Conservation (phyloP, 139 green algal species). For the Desmodesmus armatus region DNA sequence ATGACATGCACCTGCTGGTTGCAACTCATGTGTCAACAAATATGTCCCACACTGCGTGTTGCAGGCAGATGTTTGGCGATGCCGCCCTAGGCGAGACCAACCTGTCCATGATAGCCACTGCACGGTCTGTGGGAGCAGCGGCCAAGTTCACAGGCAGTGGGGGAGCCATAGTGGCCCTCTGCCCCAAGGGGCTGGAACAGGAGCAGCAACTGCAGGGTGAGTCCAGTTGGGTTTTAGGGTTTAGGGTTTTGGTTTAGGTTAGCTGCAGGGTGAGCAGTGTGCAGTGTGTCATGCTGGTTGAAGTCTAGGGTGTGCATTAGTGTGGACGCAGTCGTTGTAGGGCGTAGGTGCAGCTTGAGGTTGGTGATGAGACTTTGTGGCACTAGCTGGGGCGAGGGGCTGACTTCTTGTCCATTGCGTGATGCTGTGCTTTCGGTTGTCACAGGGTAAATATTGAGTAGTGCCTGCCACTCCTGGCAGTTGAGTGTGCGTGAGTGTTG, state of each 20-base stretch:
- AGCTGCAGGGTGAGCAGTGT: too few relatives aligned
- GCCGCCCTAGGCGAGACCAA: conserved; percentile 77
- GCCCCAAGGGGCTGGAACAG: conserved; percentile 52
- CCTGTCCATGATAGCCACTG: conserved; percentile 80
- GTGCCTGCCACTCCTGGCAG: background rate
- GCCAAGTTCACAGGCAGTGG: conserved; percentile 93
- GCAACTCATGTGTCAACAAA: too few relatives aligned
- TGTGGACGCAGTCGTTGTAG: background rate
- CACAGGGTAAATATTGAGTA: background rate
- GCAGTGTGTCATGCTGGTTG: background rate
- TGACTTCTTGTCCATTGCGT: too few relatives aligned
- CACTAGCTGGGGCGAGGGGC: background rate
- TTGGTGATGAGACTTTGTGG: background rate
- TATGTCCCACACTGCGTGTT: too few relatives aligned
- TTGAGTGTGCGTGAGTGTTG: background rate
- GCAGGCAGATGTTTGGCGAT: conserved; percentile 79
- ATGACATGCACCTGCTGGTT: too few relatives aligned
- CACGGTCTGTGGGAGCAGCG: conserved; percentile 70
- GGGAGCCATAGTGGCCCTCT: conserved; percentile 82
- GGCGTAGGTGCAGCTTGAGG: background rate
- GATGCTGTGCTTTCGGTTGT: too few relatives aligned
- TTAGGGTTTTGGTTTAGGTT: background rate
- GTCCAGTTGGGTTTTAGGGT: background rate
- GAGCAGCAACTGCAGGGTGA: conserved; percentile 49
- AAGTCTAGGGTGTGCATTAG: background rate